Evolutionary conservation across 2,329 filamentous ascomycete genomes (phyloP).

Genomic region (Ophiocordyceps australis): DNA sequence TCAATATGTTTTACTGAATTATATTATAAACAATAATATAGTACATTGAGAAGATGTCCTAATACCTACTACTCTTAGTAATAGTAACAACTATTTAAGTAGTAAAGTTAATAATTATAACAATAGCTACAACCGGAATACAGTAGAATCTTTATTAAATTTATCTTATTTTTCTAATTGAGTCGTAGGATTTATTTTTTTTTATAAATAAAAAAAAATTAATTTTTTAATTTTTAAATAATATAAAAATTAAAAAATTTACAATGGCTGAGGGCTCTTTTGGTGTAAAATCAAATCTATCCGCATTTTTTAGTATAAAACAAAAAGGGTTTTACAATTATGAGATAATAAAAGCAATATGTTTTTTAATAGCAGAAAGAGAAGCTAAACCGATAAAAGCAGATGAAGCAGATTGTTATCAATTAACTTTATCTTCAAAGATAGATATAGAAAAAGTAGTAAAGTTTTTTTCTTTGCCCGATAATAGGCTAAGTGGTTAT

Average conservation of each 20-base stretch:
- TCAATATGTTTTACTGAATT: neutral
- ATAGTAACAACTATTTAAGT: no score
- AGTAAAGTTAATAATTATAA: no score
- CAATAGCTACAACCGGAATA: no score
- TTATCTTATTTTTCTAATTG: neutral
- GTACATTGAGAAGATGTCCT: neutral
- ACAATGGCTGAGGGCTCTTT: no score
- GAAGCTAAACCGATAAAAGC: neutral
- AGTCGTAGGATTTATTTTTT: neutral
- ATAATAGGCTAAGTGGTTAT: neutral
- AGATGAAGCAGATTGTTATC: neutral
- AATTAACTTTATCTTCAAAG: neutral
- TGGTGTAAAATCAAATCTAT: neutral
- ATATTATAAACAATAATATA: neutral
- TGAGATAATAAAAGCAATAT: neutral
- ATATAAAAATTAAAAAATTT: no score
- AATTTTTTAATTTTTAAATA: neutral
- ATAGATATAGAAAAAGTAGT: slow-evolving; percentile 1
- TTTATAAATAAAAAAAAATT: neutral
- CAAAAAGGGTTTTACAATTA: neutral
- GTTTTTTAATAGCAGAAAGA: slow-evolving; percentile 1
- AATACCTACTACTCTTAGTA: no score
- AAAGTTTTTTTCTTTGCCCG: slow-evolving; percentile 1
- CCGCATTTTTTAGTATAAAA: neutral
- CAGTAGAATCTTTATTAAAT: slow-evolving; percentile 1